Percentiles rank a stretch among this genome's conserved stretches.
Evolutionary conservation across 2,329 filamentous ascomycete genomes (phyloP).

Genomic region (Penicillium polonicum): DNA sequence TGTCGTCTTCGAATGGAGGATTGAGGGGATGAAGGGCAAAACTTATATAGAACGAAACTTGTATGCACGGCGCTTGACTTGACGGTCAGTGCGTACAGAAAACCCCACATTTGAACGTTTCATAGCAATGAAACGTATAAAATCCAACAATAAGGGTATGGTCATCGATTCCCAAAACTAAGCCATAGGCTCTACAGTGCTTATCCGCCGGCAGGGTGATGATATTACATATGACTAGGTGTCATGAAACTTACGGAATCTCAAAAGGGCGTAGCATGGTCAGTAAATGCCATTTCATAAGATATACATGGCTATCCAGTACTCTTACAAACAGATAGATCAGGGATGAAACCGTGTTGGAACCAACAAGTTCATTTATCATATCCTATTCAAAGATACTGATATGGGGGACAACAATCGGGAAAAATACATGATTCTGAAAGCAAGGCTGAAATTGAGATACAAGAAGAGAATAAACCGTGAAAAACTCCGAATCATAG

Average conservation of each 20-base stretch:
- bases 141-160: neutral
- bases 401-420: neutral
- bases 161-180: neutral
- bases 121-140: no score
- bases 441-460: constrained; percentile 9
- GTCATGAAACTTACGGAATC: neutral
- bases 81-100: neutral
- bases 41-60: neutral
- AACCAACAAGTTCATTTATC: constrained; percentile 4
- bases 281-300: neutral
- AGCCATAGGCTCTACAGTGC: neutral
- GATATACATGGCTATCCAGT: neutral
- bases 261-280: neutral
- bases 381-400: constrained; percentile 5
- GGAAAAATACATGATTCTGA: constrained; percentile 8
- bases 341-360: neutral
- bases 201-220: neutral
- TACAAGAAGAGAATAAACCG: constrained; percentile 10
- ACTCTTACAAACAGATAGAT: neutral
- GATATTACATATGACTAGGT: neutral
- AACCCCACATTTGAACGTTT: neutral
- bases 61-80: neutral
- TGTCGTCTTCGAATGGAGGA: neutral
- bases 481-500: constrained; percentile 7
- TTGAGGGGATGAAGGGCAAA: neutral